A percentile compares a stretch with the other conserved stretches of the same genome.
These are phyloP conservation scores for Paracamarosporium sp. DNA, from an alignment of 2,329 filamentous ascomycete genomes.

Conservation along the genomic window DNA sequence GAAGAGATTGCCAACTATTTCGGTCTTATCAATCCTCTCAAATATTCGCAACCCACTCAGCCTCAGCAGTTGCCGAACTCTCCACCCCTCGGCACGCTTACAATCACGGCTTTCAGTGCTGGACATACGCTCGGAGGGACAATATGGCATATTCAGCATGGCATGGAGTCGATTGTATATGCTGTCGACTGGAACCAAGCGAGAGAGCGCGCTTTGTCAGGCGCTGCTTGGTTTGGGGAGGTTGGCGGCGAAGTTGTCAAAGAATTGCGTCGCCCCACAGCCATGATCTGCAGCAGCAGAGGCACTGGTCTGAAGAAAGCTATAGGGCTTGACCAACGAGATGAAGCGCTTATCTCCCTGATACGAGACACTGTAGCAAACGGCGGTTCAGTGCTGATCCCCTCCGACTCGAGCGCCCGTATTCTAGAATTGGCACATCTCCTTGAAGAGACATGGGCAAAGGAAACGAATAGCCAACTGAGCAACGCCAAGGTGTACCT, in stretches of 20 bases:
- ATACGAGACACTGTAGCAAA: constrained; percentile 78
- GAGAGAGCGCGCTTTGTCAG: constrained; percentile 92
- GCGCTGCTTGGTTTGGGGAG: constrained; percentile 90
- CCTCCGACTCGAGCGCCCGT: constrained; percentile 93
- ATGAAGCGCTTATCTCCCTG: constrained; percentile 83
- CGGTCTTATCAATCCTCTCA: constrained; percentile 85
- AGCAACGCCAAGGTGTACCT: constrained; percentile 72
- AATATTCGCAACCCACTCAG: constrained; percentile 96
- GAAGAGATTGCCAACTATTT: constrained; percentile 96
- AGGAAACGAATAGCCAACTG: constrained; percentile 52
- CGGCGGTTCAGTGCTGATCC: constrained; percentile 90
- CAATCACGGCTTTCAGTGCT: constrained; percentile 95
- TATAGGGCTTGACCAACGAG: constrained; percentile 77
- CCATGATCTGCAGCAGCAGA: constrained; percentile 88
- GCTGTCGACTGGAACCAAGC: constrained; percentile 98
- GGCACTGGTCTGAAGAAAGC: constrained; percentile 76
- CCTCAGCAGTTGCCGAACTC: constrained; percentile 83
- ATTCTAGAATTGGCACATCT: constrained; percentile 91
- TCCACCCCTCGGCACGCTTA: constrained; percentile 86
- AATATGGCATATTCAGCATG: constrained; percentile 98
- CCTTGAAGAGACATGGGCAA: constrained; percentile 85
- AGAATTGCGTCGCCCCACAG: constrained; percentile 89
- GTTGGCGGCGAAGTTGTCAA: constrained; percentile 89
- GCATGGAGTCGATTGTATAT: constrained; percentile 95
- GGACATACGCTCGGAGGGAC: constrained; percentile 95